Evolutionary conservation across 306 rosid genomes (phyloP).

Genomic region (Castanea crenata): DNA sequence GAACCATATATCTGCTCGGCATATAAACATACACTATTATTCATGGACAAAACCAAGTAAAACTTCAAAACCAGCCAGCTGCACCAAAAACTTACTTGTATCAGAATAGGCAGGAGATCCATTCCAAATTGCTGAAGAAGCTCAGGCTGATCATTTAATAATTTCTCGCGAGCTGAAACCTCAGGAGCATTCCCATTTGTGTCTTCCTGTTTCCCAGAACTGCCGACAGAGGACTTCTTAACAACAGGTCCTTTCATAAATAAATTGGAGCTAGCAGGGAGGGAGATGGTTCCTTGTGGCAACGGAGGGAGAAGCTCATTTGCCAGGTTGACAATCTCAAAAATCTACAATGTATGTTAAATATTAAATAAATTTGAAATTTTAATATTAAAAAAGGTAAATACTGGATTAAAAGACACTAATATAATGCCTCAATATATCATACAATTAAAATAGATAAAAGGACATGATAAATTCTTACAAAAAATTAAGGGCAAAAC

Average conservation of each 20-base stretch:
- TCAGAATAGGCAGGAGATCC: conserved; percentile 92
- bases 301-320: conserved; percentile 96
- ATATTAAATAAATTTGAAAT: neutral
- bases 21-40: conserved; percentile 14
- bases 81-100: conserved; percentile 60
- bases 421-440: neutral
- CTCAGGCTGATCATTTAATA: conserved; percentile 87
- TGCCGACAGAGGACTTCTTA: conserved; percentile 63
- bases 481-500: too few relatives aligned
- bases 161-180: conserved; percentile 85
- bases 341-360: conserved; percentile 50
- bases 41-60: conserved; percentile 9
- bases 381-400: neutral
- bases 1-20: conserved; percentile 86
- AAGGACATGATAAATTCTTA: neutral
- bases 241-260: conserved; percentile 74
- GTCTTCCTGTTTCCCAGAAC: conserved; percentile 81
- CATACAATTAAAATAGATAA: neutral
- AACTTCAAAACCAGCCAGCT: conserved; percentile 3
- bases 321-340: conserved; percentile 93
- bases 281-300: conserved; percentile 90
- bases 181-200: conserved; percentile 57
- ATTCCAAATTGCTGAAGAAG: conserved; percentile 88
- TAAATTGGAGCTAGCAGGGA: conserved; percentile 62
- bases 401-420: neutral